A percentile compares a stretch with the other conserved stretches of the same genome.
Evolutionary conservation across 2,329 filamentous ascomycete species (phyloP).

Genomic region (Tolypocladium paradoxum): DNA sequence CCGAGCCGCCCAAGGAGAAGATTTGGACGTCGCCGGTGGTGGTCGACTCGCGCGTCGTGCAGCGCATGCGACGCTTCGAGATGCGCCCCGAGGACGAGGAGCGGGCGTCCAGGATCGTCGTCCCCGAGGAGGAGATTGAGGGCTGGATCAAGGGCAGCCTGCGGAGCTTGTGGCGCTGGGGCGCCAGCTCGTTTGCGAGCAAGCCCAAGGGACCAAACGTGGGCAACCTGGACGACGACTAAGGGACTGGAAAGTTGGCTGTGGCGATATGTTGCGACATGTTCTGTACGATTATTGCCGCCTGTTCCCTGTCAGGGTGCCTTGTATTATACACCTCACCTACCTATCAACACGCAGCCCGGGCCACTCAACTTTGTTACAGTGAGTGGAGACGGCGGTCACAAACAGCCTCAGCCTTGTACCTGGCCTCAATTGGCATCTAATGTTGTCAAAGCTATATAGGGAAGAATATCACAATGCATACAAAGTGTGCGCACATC

Average conservation of each 20-base stretch:
- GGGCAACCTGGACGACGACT: constrained; percentile 27
- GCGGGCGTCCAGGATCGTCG: constrained; percentile 48
- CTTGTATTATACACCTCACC: too few species aligned
- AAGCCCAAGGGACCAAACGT: constrained; percentile 31
- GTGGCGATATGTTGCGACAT: not conserved
- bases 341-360: not conserved
- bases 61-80: constrained; percentile 72
- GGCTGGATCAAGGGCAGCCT: constrained; percentile 55
- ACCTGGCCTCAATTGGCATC: too few species aligned
- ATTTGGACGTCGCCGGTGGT: constrained; percentile 69
- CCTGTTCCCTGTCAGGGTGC: not conserved
- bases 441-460: too few species aligned
- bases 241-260: constrained; percentile 1
- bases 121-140: constrained; percentile 58
- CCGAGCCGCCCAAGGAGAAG: constrained; percentile 45
- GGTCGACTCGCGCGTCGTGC: constrained; percentile 63
- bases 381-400: too few species aligned
- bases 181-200: constrained; percentile 25
- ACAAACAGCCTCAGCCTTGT: too few species aligned
- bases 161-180: constrained; percentile 42
- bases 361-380: too few species aligned
- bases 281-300: not conserved
- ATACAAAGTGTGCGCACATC: too few species aligned
- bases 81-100: constrained; percentile 59
- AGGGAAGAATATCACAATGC: too few species aligned